These are phyloP conservation scores for Crucihimalaya himalaica DNA, from an alignment of 345 rosid genomes.

Conservation along the genomic window DNA sequence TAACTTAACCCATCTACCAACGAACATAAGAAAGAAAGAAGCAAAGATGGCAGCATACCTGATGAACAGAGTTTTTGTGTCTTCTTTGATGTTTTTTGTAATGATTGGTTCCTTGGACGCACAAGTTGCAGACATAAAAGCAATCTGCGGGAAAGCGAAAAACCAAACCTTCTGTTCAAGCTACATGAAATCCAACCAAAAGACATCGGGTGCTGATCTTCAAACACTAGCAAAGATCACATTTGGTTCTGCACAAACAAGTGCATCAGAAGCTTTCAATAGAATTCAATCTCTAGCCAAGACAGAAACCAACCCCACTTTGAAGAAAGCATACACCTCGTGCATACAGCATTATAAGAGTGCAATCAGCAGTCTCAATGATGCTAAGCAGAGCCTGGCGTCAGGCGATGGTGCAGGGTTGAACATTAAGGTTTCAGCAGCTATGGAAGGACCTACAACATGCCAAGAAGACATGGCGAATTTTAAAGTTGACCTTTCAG, in stretches of 20 bases:
- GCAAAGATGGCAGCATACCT: conserved; percentile 29
- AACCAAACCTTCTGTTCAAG: conserved; percentile 24
- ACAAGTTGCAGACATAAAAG: conserved; percentile 17
- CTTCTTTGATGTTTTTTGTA: conserved; percentile 21
- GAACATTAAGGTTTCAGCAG: conserved; percentile 40
- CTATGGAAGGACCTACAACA: conserved; percentile 32
- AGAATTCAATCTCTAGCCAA: conserved; percentile 9
- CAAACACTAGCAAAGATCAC: conserved; percentile 26
- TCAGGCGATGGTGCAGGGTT: conserved; percentile 20
- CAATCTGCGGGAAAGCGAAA: conserved; percentile 30
- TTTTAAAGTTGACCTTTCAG: conserved; percentile 25
- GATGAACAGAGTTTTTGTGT: conserved; percentile 16
- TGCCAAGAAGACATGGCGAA: conserved; percentile 18
- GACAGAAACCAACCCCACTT: conserved; percentile 5
- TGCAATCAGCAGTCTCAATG: conserved; percentile 28
- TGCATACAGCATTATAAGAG: conserved; percentile 22
- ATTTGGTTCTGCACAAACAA: conserved; percentile 30
- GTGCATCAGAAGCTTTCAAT: conserved; percentile 14
- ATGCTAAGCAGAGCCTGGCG: conserved; percentile 19
- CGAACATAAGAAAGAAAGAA: conserved; percentile 5
- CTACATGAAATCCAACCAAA: conserved; percentile 31
- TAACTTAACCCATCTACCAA: not conserved
- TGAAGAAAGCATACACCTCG: conserved; percentile 28
- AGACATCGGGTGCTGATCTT: conserved; percentile 21
- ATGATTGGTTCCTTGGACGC: conserved; percentile 28